Base-by-base conservation (phyloP, 2,329 filamentous ascomycete species). In the Diplocarpon rosae region DNA sequence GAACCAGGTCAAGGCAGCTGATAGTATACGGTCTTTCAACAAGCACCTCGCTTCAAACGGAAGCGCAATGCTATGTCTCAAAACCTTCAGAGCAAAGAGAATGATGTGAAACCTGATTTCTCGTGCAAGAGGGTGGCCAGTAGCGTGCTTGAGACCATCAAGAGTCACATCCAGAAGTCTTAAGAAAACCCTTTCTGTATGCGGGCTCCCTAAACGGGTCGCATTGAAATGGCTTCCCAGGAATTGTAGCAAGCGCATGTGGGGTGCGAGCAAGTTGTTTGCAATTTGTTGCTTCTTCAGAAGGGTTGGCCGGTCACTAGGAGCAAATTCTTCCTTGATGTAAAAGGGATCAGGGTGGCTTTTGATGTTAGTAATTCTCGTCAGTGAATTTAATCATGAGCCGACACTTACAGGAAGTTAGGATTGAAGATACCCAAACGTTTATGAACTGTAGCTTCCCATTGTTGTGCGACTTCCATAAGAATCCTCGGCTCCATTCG, bases 141-240 rank as follows among this genome's bases (percentile, higher is more conserved):
- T 74, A 11, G 83, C 79, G 40, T 76, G 69, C 50, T 75, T 78
- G 56, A 95, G 69, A 0, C 84, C 83, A 52, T 84, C 75, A 24
- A 95, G 69, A 0, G 90, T 95, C 27, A 82, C 69, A 52, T 83
- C 78, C 46, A 96, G 76, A 52, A 96, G 70, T 29, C 90, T 83
- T 48, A 83, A 69, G 63, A 95, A 95, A 3, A 89, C 74, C 48
- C 77, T 76, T 56, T 95, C 86, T 0, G 83, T 82, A 59, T 95
- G 83, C 1, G 79, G 73, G 54, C 83, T 95, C 20, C 86, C 83
- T 20, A 95, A 71, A n/a, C 89, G 77, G 11, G 85, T 89, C 1
- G 93, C 88, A 61, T 88, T 95, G 67, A 94, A 98, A 62, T 96
- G 90, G 58, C 92, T 98, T 47, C 78, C 81, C 49, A 99, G 76